Base-by-base conservation (phyloP, 192 early-diverging fungal genomes). In the Allomyces arbusculus region DNA sequence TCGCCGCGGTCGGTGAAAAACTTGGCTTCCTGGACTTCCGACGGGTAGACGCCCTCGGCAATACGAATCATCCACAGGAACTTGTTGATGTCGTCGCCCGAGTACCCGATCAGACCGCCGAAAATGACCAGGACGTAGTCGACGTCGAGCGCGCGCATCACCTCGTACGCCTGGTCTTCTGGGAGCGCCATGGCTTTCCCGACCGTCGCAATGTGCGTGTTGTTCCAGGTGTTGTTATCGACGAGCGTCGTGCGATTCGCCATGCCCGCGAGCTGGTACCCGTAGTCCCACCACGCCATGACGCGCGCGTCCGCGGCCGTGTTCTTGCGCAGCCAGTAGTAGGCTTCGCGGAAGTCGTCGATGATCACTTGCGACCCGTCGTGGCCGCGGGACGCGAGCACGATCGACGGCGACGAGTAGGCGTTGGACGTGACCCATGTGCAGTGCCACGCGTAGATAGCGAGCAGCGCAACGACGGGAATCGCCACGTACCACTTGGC, bases 181-280 rank as follows among this genome's bases (percentile, higher is more conserved):
- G 82, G 77, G 14, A 85, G 87, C 2, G 92, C 78, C 87, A 99
- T 88, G 45, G 89, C 92, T 71, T 88, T 88, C 33, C 97, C 97
- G 19, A 99, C 97, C 0, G 89, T 91, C 16, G 97, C 97, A 72
- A 99, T 99, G 68, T 99, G 97, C 4, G 97, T 99, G 84, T 99
- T 99, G 86, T 99, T 99, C 97, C 97, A 99, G 3, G 97, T 99
- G 73, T 99, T 99, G 84, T 99, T 99, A 79, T 99, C 97, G 23
- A 99, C 97, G 33, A 99, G 76, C 1, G 91, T 91, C 1, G 90
- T 87, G 40, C 95, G 84, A 74, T 99, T 92, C 20, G 95, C 89
- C 92, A 99, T 95, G 23, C 97, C 97, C 0, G 97, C 92, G 67
- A 99, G 89, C 78, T 99, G 97, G 78, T 99, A 99, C 1, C 97